Conservation (phyloP, 345 rosid genomes). For the Acer yangbiense region DNA sequence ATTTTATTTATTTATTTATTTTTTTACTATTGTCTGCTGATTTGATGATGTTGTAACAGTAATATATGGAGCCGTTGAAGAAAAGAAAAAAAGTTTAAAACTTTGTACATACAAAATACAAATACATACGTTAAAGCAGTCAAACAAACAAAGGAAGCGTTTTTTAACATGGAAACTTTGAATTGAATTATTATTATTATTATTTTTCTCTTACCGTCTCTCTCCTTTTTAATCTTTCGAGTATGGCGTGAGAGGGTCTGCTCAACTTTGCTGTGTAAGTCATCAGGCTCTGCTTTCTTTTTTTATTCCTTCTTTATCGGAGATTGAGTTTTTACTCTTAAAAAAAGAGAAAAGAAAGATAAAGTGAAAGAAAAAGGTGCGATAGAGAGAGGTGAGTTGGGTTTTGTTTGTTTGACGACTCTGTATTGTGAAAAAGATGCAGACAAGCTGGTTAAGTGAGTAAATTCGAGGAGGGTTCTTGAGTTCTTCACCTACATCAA, state of each 20-base stretch:
- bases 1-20: too few relatives aligned
- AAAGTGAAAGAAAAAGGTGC: not conserved
- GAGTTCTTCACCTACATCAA: not conserved
- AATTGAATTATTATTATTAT: slow-evolving; percentile 2
- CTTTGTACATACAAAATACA: too few relatives aligned
- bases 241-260: not conserved
- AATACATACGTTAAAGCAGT: not conserved
- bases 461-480: not conserved
- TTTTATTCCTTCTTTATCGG: not conserved
- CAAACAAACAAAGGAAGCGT: not conserved
- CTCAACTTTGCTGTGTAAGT: not conserved
- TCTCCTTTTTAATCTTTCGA: not conserved
- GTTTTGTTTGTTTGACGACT: too few relatives aligned
- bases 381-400: not conserved
- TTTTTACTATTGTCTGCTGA: too few relatives aligned
- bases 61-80: too few relatives aligned
- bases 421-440: not conserved
- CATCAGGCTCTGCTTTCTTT: not conserved
- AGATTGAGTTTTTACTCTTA: not conserved
- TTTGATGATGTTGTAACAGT: too few relatives aligned
- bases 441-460: not conserved
- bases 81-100: not conserved
- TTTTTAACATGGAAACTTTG: slow-evolving; percentile 14
- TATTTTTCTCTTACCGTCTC: not conserved
- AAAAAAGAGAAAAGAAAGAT: not conserved